Evolutionary conservation across 495 filamentous ascomycete species (phyloP), one percentile per base, ranked within the genome.

Genomic region (Platismatia glauca): DNA sequence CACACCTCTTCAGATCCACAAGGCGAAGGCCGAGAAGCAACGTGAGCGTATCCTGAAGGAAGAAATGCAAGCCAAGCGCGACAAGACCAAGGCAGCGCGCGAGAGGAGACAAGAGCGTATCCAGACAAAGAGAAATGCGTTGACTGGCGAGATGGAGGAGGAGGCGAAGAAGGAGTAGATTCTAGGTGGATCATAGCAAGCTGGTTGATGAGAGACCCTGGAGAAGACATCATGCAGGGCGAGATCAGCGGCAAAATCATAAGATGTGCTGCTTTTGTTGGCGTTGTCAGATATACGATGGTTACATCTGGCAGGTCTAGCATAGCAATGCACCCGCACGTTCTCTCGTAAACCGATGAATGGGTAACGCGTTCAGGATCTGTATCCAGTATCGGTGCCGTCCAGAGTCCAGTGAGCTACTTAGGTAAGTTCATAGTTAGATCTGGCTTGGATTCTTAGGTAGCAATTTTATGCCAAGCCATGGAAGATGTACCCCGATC

Each of bases 11-110:
- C 35, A 98, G 94, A 96, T 99, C 81, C 94, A 99, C 85, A 94
- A 89, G 78, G 94, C 94, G 81, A 99, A 99, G 87, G 94, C 94
- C 71, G 94, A 99, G 88, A 91, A 93, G 81, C 82, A 84, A 64
- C 95, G 94, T 79, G 94, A 97, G 87, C 85, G 86, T 76, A 74
- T 84, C 69, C 82, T 97, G 76, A 94, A 95, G 89, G 91, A 97
- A 74, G 91, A 97, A 85, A 97, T 97, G 94, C 93, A 99, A 79
- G 89, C 88, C 81, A 97, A 94, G 86, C 90, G 94, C 83, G 87
- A 90, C 78, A 96, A 95, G 90, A 97, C 90, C 87, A 97, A 96
- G 91, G 94, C 94, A 71, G 92, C 93, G 66, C 90, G 94, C 81
- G 95, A 97, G 87, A 85, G 94, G 80, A 92, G 90, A 82, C 80